Percentiles rank a stretch among this genome's conserved stretches.
Evolutionary conservation across 208 protist genomes (phyloP).

Genomic region (Borovskyia barvae): DNA sequence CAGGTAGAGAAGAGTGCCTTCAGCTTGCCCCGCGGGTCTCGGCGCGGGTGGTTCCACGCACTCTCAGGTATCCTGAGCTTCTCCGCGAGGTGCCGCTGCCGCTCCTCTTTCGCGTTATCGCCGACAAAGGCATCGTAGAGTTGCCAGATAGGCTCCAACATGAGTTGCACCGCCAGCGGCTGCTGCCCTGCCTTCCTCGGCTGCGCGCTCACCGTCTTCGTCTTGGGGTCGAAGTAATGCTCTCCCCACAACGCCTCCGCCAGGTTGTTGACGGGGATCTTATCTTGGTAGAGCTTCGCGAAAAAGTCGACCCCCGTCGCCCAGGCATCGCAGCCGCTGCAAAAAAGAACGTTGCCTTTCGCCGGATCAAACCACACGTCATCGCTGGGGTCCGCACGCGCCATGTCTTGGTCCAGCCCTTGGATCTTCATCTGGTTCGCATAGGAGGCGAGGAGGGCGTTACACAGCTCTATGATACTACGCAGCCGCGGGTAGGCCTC

Average conservation of each 20-base stretch:
- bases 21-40: constrained; percentile 62
- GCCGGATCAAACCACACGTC: constrained; percentile 96
- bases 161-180: constrained; percentile 95
- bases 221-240: constrained; percentile 95
- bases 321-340: constrained; percentile 94
- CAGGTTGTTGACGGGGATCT: constrained; percentile 76
- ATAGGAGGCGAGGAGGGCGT: constrained; percentile 82
- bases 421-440: constrained; percentile 83
- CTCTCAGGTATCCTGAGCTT: constrained; percentile 71
- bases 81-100: constrained; percentile 50
- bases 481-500: constrained; percentile 94
- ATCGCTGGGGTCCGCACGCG: constrained; percentile 75
- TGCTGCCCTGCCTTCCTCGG: constrained; percentile 74
- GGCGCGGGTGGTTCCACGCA: constrained; percentile 76
- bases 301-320: constrained; percentile 91
- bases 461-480: constrained; percentile 94
- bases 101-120: constrained; percentile 73
- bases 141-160: constrained; percentile 95
- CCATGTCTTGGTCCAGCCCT: constrained; percentile 74
- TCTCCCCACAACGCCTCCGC: constrained; percentile 95
- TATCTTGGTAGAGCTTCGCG: constrained; percentile 87
- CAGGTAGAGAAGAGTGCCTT: constrained; percentile 90
- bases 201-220: constrained; percentile 81
- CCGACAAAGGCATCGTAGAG: constrained; percentile 90
- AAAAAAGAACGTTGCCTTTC: constrained; percentile 98